Evolutionary conservation across 805 yeast genomes (phyloP), one percentile per base, ranked within the genome.

Genomic region (Hanseniaspora taiwanica): DNA sequence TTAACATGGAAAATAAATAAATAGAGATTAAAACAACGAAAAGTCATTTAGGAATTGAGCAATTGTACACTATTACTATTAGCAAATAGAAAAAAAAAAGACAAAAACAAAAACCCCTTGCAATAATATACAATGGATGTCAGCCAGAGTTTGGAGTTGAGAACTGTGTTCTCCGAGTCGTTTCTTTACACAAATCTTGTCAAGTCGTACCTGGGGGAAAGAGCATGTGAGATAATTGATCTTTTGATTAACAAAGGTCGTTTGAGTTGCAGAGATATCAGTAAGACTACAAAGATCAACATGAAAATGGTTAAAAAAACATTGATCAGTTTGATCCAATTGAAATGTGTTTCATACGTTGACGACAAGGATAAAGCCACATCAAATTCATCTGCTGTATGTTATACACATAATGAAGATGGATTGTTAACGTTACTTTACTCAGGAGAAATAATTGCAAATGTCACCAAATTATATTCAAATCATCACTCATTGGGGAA

Each of bases 251-350:
- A 79, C 40, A 69, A 78, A 47, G 93, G 94, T 12, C 67, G 91
- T 44, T 60, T 78, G 27, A 68, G 74, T 0, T 65, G 78, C 2
- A 57, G 56, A 19, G 85, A 81, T 37, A 48, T 86, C 18, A 56
- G 69, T 34, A 54, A 59, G 21, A 59, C 61, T 39, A 63, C 78
- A 2, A 58, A 62, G 7, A 54, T 81, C 37, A 70, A 78, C 1
- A 40, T 63, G 0, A 56, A 70, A 12, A 59, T 69, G 12, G 73
- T 83, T 16, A 77, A 77, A 47, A 71, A 78, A 25, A 66, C 81
- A 0, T 63, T 89, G 34, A 93, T 83, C 4, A 72, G 87, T 6
- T 62, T 89, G 50, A 67, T 87, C 32, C 96, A 89, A 58, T 64
- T 84, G 46, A 74, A 81, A 44, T 81, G 94, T 56, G 76, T 83